Evolutionary conservation across 768 basidiomycete species (phyloP).

Genomic region (Epithele typhae): DNA sequence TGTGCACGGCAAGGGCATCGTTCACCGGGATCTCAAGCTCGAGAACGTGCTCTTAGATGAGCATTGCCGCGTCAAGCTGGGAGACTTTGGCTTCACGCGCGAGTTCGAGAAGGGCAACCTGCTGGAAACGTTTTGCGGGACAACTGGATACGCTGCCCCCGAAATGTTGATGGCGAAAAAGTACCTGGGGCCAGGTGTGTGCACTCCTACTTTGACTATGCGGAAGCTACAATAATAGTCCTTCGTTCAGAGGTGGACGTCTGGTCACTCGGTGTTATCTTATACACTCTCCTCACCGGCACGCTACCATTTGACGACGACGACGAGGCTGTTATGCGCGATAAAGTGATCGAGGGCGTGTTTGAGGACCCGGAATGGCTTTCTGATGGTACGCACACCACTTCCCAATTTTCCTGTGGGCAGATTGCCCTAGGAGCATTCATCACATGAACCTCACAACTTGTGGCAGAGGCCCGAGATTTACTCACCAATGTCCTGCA

Average conservation of each 20-base stretch:
- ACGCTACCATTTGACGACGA: conserved; percentile 90
- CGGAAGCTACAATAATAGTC: too few species aligned
- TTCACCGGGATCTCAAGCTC: conserved; percentile 94
- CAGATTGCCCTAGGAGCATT: too few species aligned
- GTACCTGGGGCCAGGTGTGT: conserved; percentile 85
- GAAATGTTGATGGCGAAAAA: conserved; percentile 87
- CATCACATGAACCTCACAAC: not conserved
- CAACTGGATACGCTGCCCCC: conserved; percentile 89
- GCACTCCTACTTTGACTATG: not conserved
- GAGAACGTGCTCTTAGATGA: conserved; percentile 94
- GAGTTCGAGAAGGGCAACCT: conserved; percentile 76
- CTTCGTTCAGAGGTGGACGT: conserved; percentile 76
- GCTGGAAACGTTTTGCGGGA: conserved; percentile 94
- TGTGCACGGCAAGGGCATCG: conserved; percentile 88
- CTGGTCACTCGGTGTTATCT: conserved; percentile 91
- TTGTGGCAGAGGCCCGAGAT: conserved; percentile 69
- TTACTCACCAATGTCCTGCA: conserved; percentile 75
- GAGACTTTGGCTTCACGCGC: conserved; percentile 92
- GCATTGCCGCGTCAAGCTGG: conserved; percentile 85
- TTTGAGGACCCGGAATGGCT: conserved; percentile 95
- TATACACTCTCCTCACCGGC: conserved; percentile 87
- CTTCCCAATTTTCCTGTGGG: not conserved
- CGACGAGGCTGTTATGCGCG: conserved; percentile 77
- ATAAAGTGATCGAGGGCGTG: conserved; percentile 76
- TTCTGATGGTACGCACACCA: conserved; percentile 56